Base-by-base conservation (phyloP, 1,284 basidiomycete genomes). In the Puccinia coronata region DNA sequence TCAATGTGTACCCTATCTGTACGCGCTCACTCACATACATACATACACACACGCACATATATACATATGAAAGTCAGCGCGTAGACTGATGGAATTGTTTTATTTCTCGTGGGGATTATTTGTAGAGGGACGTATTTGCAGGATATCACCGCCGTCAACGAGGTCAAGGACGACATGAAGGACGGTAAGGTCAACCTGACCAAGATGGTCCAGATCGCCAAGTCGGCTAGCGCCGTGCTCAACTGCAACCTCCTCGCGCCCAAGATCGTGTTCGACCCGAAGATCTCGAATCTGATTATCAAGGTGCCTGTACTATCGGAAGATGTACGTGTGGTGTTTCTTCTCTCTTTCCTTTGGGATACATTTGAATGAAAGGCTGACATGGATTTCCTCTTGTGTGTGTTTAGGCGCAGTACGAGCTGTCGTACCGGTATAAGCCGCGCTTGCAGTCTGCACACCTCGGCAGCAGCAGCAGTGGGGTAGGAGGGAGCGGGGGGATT, bases 141-240 rank as follows among this genome's bases (percentile, higher is more conserved):
- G 82, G 85, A 86, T 61, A 83, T 86, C 41, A 85, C 84, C 1
- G 82, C 83, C 20, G 71, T 84, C 41, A 83, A 85, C 74, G 85
- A 86, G 69, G 82, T 84, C 71, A 85, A 84, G 67, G 81, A 82
- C 14, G 85, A 86, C 75, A 84, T 85, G 82, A 81, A 83, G 4
- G 83, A 84, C 75, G 84, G 84, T 20, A 83, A 83, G n/a, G 84
- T 85, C 43, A 86, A 86, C 67, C 85, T 85, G 84, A 83, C 82
- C 28, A 86, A 86, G 70, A 84, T 85, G 63, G 75, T 80, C 14
- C 84, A 85, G 53, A 83, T 86, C 59, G 84, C 82, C 25, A 79
- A 83, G 12, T 82, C 82, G 59, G 83, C 84, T 28, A 82, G 84
- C 9, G 82, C 84, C 25, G 83, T 86, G 9, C 77, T 84, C 34